phyloP scores from a whole-genome alignment of 495 filamentous ascomycete genomes.

The Hypoxylon rickii region DNA sequence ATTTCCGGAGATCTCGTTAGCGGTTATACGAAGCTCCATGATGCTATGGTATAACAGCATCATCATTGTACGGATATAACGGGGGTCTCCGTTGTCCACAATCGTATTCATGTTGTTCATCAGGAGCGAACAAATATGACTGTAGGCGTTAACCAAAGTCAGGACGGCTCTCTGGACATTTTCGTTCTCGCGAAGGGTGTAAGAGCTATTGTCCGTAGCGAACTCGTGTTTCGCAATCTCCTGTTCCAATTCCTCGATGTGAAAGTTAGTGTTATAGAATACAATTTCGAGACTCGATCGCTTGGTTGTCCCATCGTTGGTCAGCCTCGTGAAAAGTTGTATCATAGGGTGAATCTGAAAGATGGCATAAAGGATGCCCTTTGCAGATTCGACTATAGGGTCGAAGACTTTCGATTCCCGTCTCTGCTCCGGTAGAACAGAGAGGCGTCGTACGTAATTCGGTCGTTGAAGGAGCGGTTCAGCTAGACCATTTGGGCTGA shows the following conservation, averaged over 20 bases:
- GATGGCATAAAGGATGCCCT: conserved; percentile 85
- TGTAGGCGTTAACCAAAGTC: conserved; percentile 76
- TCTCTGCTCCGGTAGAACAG: conserved; percentile 82
- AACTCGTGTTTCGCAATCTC: conserved; percentile 69
- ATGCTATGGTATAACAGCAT: conserved; percentile 80
- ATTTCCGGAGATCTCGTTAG: conserved; percentile 37
- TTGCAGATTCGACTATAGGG: conserved; percentile 76
- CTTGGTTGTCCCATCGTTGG: conserved; percentile 67
- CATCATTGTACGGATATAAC: conserved; percentile 80
- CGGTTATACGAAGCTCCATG: conserved; percentile 68
- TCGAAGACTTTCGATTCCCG: conserved; percentile 61
- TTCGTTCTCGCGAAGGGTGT: conserved; percentile 61
- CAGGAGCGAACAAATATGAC: conserved; percentile 71
- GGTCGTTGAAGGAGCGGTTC: conserved; percentile 58
- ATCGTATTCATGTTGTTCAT: conserved; percentile 71
- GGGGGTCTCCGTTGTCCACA: conserved; percentile 72
- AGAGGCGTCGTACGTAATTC: conserved; percentile 74
- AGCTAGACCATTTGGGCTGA: conserved; percentile 61
- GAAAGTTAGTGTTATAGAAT: conserved; percentile 74
- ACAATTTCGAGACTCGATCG: conserved; percentile 76
- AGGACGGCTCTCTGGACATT: conserved; percentile 67
- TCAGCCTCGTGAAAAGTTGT: conserved; percentile 70
- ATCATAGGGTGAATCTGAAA: conserved; percentile 80
- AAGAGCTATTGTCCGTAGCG: conserved; percentile 56
- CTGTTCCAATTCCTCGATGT: conserved; percentile 75